Evolutionary conservation across 345 rosid genomes (phyloP), one percentile per base, ranked within the genome.

Genomic region (Ceriops zippeliana): DNA sequence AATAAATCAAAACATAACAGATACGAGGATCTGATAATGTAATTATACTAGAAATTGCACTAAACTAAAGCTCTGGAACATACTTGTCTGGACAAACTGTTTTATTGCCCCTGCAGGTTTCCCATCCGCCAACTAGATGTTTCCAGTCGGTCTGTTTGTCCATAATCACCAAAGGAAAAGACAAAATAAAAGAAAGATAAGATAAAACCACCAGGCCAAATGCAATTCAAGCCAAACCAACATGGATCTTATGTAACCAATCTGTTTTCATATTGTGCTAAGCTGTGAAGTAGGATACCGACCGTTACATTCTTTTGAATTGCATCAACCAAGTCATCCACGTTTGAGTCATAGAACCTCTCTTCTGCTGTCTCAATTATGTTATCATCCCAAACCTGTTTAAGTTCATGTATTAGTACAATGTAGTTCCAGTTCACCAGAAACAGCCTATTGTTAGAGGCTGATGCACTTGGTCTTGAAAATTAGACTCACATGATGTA

Each of bases 51-150:
- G 24, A 5, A 8, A 54, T 54, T 13, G 13, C 58, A 60, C 26
- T 24, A 60, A 59, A 28, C n/a, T 38, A 2, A 52, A 20, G 34
- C 15, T 30, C 37, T n/a, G 26, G 46, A 38, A 71, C 88, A 8
- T 85, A 90, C 96, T 73, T 78, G 75, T 90, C 86, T 7, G 97
- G 97, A 74, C 98, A 87, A 22, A 84, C 66, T 62, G 90, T 78
- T 64, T 73, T 79, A 68, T 72, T 86, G 8, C 73, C 37, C 47
- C 84, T 63, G 80, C 98, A 93, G 51, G 62, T 78, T 67, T 89
- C 96, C 98, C 98, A 93, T 74, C 35, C 70, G 54, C 67, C 66
- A 0, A 89, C 86, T 78, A 84, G 76, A 82, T 84, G 83, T 31
- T 83, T 73, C 96, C 93, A 90, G 32, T 81, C 90, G 7, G 73